Percentiles rank a stretch among this genome's conserved stretches.
phyloP scores from a whole-genome alignment of 306 rosid genomes.

The Vigna unguiculata region DNA sequence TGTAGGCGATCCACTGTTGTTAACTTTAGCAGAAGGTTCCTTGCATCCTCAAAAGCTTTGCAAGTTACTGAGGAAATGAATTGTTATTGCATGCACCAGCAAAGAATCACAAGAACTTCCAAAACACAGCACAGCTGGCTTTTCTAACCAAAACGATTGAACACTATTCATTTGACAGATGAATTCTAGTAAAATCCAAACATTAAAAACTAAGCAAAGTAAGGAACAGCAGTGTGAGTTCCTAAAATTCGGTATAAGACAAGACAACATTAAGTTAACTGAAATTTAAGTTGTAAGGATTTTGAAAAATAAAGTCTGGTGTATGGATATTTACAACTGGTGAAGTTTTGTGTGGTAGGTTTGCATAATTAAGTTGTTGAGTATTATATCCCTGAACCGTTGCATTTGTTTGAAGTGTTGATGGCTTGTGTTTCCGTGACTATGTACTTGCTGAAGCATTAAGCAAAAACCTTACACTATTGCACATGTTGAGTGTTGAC shows the following conservation, averaged over 20 bases:
- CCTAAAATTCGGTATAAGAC: not conserved
- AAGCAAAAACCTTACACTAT: conserved; percentile 3
- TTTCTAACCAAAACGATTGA: conserved; percentile 9
- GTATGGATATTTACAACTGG: not conserved
- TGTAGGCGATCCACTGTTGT: not conserved
- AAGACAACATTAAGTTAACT: not conserved
- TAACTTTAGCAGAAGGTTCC: not conserved
- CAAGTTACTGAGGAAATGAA: not conserved
- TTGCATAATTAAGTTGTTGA: not conserved
- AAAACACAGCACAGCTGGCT: not conserved
- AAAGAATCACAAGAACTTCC: not conserved
- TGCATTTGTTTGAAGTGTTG: not conserved
- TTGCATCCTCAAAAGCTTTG: not conserved
- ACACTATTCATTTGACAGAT: not conserved
- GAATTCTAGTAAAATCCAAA: not conserved
- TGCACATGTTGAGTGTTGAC: conserved; percentile 26
- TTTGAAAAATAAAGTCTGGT: not conserved
- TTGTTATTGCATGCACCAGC: not conserved
- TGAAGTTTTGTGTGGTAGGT: not conserved
- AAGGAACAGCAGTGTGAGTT: not conserved
- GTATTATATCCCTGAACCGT: not conserved
- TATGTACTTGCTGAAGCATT: conserved; percentile 4
- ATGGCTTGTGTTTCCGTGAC: not conserved
- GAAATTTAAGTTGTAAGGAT: conserved; percentile 11
- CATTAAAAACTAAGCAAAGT: too few relatives aligned